Evolutionary conservation across 2,329 filamentous ascomycete genomes (phyloP).

Genomic region (Penicillium oxalicum): DNA sequence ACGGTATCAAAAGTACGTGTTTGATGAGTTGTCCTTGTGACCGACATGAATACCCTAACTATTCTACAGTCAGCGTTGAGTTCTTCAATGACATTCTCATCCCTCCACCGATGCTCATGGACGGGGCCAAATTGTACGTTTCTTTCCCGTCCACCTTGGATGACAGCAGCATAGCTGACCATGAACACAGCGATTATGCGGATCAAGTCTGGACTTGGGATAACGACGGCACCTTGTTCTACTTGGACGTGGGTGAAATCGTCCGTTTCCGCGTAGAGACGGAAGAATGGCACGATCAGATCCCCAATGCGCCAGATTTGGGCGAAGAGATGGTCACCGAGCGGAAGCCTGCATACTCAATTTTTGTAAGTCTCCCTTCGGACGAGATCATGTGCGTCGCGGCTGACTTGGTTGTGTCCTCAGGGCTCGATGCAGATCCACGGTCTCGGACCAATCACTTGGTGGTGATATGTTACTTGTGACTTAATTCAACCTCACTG

Average conservation of each 20-base stretch:
- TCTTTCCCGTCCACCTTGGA: conserved; percentile 6
- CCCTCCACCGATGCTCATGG: conserved; percentile 65
- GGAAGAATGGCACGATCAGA: conserved; percentile 88
- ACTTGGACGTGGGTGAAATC: conserved; percentile 83
- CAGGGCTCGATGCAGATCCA: conserved; percentile 45
- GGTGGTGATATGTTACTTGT: conserved; percentile 34
- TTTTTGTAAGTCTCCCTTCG: conserved; percentile 30
- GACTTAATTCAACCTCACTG: background rate
- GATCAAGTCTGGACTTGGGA: conserved; percentile 84
- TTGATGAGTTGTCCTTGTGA: background rate
- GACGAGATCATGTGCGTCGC: background rate
- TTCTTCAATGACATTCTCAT: conserved; percentile 94
- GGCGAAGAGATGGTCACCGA: conserved; percentile 54
- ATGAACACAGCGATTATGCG: conserved; percentile 55
- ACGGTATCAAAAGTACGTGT: conserved; percentile 62
- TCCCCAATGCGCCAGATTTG: conserved; percentile 62
- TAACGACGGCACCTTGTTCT: conserved; percentile 65
- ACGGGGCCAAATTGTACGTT: conserved; percentile 67
- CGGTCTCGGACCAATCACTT: conserved; percentile 41
- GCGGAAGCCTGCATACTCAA: conserved; percentile 52
- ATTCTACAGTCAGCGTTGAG: conserved; percentile 62
- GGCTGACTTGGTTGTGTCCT: conserved; percentile 1
- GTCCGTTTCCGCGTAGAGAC: conserved; percentile 79
- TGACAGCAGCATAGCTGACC: conserved; percentile 13
- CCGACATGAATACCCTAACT: background rate